phyloP scores from a whole-genome alignment of 441 rosid species.

The Syzygium syzygioides region DNA sequence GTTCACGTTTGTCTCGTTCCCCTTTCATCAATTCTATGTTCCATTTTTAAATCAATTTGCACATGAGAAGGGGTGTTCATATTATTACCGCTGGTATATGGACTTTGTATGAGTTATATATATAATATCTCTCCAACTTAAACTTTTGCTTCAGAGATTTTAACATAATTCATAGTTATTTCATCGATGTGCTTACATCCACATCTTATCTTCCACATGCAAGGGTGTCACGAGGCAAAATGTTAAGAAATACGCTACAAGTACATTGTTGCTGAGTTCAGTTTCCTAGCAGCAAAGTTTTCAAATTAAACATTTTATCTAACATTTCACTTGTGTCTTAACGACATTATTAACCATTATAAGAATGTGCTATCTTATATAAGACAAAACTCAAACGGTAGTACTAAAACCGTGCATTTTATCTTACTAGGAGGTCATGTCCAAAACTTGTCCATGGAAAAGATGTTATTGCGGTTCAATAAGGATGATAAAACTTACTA shows the following conservation, averaged over 20 bases:
- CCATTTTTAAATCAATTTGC: not conserved
- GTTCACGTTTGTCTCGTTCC: not conserved
- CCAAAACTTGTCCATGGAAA: not conserved
- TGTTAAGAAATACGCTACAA: not conserved
- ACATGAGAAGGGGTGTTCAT: not conserved
- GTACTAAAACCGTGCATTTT: not conserved
- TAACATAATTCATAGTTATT: not conserved
- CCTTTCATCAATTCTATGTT: not conserved
- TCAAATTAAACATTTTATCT: not conserved
- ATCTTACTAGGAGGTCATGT: not conserved
- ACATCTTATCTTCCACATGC: not conserved
- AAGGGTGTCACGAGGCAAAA: not conserved
- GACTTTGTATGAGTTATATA: not conserved
- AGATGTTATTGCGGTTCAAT: not conserved
- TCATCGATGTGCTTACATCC: not conserved
- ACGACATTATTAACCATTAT: not conserved
- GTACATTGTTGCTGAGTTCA: not conserved
- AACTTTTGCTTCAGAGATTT: not conserved
- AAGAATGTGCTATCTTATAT: not conserved
- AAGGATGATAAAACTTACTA: not conserved
- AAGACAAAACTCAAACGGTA: not conserved
- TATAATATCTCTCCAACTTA: not conserved
- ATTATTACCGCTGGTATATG: not conserved
- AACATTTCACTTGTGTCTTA: not conserved
- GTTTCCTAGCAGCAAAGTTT: not conserved